Conservation (phyloP, 2,329 filamentous ascomycete species). For the Cladosporium sp. region DNA sequence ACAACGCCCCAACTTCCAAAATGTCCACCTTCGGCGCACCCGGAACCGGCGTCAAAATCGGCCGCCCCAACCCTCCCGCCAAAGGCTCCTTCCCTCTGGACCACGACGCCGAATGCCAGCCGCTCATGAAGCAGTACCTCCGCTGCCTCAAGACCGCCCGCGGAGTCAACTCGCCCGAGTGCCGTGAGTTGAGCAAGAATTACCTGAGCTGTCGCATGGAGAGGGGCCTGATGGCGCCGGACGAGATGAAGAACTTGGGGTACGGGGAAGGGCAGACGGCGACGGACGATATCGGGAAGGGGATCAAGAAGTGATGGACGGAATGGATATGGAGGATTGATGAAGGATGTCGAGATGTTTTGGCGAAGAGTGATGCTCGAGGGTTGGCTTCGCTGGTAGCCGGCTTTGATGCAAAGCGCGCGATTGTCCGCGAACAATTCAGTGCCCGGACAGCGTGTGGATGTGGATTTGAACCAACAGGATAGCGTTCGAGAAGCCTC, state of each 20-base stretch:
- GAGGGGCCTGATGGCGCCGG: conserved; percentile 90
- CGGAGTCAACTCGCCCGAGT: conserved; percentile 84
- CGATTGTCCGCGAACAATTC: neutral
- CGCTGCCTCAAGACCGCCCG: conserved; percentile 80
- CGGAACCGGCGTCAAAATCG: conserved; percentile 62
- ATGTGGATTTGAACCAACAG: neutral
- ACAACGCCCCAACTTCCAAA: neutral
- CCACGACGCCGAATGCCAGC: conserved; percentile 93
- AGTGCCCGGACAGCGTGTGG: neutral
- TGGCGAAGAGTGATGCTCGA: neutral
- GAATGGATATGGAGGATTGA: neutral
- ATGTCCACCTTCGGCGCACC: conserved; percentile 65
- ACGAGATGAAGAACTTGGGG: conserved; percentile 92
- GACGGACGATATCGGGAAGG: conserved; percentile 6
- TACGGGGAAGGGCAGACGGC: conserved; percentile 57
- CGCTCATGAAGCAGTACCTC: conserved; percentile 82
- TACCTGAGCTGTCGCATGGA: conserved; percentile 96
- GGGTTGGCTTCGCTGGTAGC: neutral
- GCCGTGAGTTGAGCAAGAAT: conserved; percentile 79
- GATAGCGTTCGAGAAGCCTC: neutral
- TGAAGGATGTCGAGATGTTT: neutral
- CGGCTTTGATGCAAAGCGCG: neutral
- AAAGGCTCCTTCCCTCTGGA: conserved; percentile 95
- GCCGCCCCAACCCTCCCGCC: conserved; percentile 78
- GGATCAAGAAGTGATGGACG: conserved; percentile 1